A percentile compares a stretch with the other conserved stretches of the same genome.
phyloP scores from a whole-genome alignment of 108 stramenopile genomes.

The Thalassiosira profunda region DNA sequence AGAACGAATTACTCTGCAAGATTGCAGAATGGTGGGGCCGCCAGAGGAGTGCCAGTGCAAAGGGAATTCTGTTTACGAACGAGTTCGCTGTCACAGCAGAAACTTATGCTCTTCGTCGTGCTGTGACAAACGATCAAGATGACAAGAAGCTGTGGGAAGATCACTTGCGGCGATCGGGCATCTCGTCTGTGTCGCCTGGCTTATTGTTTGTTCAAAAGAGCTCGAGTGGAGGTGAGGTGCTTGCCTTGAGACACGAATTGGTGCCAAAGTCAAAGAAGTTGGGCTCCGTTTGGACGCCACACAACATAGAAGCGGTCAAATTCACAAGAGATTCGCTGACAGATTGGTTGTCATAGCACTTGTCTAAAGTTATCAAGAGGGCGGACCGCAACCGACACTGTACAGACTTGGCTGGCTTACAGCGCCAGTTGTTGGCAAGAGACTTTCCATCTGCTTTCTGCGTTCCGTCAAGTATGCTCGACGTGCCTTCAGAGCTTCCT shows the following conservation, averaged over 20 bases:
- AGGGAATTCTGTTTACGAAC: constrained; percentile 71
- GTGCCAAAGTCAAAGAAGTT: constrained; percentile 59
- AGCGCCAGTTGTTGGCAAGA: neutral
- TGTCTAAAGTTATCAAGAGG: too few species aligned
- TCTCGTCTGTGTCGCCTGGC: constrained; percentile 69
- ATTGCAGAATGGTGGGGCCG: constrained; percentile 25
- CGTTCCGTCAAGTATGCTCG: constrained; percentile 31
- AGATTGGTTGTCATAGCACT: neutral
- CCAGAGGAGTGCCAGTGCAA: constrained; percentile 5
- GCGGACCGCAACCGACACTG: constrained; percentile 17
- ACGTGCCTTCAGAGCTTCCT: constrained; percentile 21
- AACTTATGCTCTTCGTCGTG: constrained; percentile 65
- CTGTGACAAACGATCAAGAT: constrained; percentile 39
- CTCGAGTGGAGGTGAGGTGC: neutral
- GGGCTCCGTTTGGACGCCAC: constrained; percentile 88
- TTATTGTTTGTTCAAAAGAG: constrained; percentile 52
- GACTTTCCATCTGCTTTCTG: constrained; percentile 19
- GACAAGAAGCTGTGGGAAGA: constrained; percentile 53
- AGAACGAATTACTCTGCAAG: neutral
- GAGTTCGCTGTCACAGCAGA: constrained; percentile 51
- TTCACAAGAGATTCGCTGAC: constrained; percentile 31
- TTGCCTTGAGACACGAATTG: neutral
- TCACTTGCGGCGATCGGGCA: constrained; percentile 46
- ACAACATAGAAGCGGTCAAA: constrained; percentile 57
- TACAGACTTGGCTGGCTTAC: neutral